A percentile compares a stretch with the other conserved stretches of the same genome.
phyloP scores from a whole-genome alignment of 345 rosid genomes.

The Laguncularia racemosa region DNA sequence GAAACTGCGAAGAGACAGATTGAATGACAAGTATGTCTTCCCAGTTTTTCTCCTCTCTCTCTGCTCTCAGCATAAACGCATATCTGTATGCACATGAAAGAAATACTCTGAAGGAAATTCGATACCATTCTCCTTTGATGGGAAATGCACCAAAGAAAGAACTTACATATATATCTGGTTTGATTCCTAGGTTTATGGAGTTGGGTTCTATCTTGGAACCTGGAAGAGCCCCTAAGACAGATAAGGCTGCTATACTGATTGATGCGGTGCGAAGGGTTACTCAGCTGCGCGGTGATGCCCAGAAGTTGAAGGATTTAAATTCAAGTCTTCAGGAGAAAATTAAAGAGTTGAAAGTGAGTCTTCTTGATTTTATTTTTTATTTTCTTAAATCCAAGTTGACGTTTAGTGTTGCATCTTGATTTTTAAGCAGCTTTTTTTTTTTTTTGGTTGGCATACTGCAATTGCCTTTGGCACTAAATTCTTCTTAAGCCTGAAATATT shows the following conservation, averaged over 20 bases:
- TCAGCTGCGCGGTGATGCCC: slow-evolving; percentile 66
- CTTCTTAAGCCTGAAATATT: neutral
- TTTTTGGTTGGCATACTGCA: too few species aligned
- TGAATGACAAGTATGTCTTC: slow-evolving; percentile 36
- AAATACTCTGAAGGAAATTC: too few species aligned
- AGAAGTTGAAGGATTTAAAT: slow-evolving; percentile 80
- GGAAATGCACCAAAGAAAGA: neutral
- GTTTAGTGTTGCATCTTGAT: neutral
- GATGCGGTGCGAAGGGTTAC: slow-evolving; percentile 81
- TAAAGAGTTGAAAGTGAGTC: slow-evolving; percentile 60
- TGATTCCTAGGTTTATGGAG: slow-evolving; percentile 55
- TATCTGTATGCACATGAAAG: too few species aligned
- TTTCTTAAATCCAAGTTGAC: too few species aligned
- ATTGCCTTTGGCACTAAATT: neutral
- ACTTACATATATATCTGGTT: slow-evolving; percentile 3
- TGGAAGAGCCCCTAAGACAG: slow-evolving; percentile 87
- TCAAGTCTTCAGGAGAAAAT: slow-evolving; percentile 74
- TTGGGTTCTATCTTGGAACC: slow-evolving; percentile 74
- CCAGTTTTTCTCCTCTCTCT: slow-evolving; percentile 6
- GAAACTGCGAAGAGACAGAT: slow-evolving; percentile 43
- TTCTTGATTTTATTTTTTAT: neutral
- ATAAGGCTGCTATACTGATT: slow-evolving; percentile 76
- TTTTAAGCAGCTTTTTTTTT: neutral
- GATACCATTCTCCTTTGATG: too few species aligned
- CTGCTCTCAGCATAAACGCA: neutral